Percentiles rank a stretch among this genome's conserved stretches.
Evolutionary conservation across 148 eudicot species (phyloP).

Genomic region (Nyssa sinensis): DNA sequence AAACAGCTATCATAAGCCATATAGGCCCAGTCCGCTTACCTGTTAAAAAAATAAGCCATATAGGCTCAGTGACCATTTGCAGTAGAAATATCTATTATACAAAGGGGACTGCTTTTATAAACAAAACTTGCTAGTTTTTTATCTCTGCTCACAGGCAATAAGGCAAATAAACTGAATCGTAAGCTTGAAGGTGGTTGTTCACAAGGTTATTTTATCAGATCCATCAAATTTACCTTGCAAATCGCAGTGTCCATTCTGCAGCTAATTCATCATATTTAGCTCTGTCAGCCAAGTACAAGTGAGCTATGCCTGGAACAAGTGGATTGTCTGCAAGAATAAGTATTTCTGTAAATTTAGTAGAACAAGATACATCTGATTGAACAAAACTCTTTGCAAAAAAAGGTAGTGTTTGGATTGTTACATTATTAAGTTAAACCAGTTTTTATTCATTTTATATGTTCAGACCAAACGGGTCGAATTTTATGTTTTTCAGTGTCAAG

Average conservation of each 20-base stretch:
- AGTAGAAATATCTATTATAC: background rate
- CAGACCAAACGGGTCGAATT: background rate
- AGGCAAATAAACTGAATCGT: background rate
- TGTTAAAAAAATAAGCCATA: too few species aligned
- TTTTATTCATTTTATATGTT: background rate
- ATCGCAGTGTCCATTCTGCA: constrained; percentile 86
- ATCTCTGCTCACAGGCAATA: background rate
- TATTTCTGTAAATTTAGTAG: background rate
- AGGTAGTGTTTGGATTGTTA: background rate
- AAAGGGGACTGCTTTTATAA: background rate
- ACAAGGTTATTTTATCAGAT: background rate
- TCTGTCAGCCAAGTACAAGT: constrained; percentile 65
- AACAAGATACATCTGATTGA: background rate
- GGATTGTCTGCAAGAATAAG: constrained; percentile 55
- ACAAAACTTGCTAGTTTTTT: background rate
- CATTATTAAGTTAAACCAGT: background rate
- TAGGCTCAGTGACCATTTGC: background rate
- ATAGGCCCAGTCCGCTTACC: too few species aligned
- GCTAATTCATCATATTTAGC: constrained; percentile 77
- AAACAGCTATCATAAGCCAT: too few species aligned
- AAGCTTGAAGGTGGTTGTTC: background rate
- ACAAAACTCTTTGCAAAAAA: background rate
- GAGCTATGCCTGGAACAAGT: constrained; percentile 69
- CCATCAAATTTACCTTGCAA: constrained; percentile 56
- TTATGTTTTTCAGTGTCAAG: background rate